These are phyloP conservation scores for Tulasnella sp. DNA, from an alignment of 768 basidiomycete genomes.

Conservation along the genomic window DNA sequence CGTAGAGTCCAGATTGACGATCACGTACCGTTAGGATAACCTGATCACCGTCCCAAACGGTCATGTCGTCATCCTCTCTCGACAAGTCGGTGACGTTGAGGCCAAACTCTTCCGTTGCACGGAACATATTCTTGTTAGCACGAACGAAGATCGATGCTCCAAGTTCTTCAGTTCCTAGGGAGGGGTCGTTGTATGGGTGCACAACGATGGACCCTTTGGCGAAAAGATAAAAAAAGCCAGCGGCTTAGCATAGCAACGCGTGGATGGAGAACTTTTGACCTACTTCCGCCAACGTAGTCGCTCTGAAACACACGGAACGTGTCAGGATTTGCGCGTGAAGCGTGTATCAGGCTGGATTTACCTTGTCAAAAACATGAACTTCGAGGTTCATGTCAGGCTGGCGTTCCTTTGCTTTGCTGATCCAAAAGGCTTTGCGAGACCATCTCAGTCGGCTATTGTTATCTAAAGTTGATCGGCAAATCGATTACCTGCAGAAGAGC, in stretches of 20 bases:
- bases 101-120: conserved; percentile 78
- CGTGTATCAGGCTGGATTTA: background rate
- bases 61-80: conserved; percentile 52
- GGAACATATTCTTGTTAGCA: conserved; percentile 64
- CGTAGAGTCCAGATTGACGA: conserved; percentile 28
- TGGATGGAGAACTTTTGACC: conserved; percentile 40
- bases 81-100: conserved; percentile 53
- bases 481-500: conserved; percentile 58
- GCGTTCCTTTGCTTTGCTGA: conserved; percentile 70
- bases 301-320: conserved; percentile 34
- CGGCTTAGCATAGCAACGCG: background rate
- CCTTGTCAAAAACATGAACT: conserved; percentile 78
- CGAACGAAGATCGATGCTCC: conserved; percentile 86
- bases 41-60: conserved; percentile 79
- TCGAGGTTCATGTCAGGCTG: conserved; percentile 56
- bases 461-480: conserved; percentile 28
- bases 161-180: conserved; percentile 65
- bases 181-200: conserved; percentile 58
- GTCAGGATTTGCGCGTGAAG: background rate
- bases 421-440: conserved; percentile 58
- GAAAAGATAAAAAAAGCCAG: background rate
- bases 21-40: conserved; percentile 60
- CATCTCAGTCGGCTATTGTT: background rate
- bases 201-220: conserved; percentile 69
- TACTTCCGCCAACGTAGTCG: conserved; percentile 78